These are phyloP conservation scores for Ophidiomyces ophidiicola DNA, from an alignment of 2,329 filamentous ascomycete genomes.

Conservation along the genomic window DNA sequence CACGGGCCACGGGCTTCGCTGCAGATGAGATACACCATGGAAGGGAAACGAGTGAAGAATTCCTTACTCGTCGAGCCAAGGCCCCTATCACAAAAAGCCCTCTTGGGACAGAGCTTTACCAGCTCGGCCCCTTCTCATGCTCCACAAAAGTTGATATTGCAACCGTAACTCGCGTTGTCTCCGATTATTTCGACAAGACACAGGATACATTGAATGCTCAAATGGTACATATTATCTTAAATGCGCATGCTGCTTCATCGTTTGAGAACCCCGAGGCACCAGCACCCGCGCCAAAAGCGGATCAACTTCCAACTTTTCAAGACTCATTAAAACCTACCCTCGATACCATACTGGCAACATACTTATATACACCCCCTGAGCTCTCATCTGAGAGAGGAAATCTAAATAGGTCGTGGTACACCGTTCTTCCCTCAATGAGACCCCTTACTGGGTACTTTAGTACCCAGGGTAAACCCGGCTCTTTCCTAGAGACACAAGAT, in stretches of 20 bases:
- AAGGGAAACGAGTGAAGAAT: not conserved
- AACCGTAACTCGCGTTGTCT: conserved; percentile 39
- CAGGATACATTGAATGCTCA: conserved; percentile 44
- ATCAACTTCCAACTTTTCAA: conserved; percentile 34
- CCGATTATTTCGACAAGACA: conserved; percentile 43
- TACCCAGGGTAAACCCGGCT: conserved; percentile 26
- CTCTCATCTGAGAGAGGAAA: conserved; percentile 43
- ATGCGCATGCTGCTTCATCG: conserved; percentile 46
- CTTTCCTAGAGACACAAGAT: conserved; percentile 39
- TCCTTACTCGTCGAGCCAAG: not conserved
- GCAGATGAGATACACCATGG: not conserved
- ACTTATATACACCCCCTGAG: conserved; percentile 43
- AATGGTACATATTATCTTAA: conserved; percentile 43
- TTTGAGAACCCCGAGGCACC: conserved; percentile 32
- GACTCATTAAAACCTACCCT: conserved; percentile 40
- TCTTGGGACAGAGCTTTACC: conserved; percentile 26
- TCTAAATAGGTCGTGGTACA: conserved; percentile 49
- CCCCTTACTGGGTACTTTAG: conserved; percentile 44
- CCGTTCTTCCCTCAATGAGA: conserved; percentile 29
- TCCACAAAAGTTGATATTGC: conserved; percentile 41
- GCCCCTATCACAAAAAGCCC: conserved; percentile 2
- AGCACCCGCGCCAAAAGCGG: conserved; percentile 30
- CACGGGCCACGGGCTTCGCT: not conserved
- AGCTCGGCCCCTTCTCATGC: conserved; percentile 46
- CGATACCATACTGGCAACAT: conserved; percentile 36